phyloP scores from a whole-genome alignment of 1,284 basidiomycete species.

The Apiotrichum laibachii region DNA sequence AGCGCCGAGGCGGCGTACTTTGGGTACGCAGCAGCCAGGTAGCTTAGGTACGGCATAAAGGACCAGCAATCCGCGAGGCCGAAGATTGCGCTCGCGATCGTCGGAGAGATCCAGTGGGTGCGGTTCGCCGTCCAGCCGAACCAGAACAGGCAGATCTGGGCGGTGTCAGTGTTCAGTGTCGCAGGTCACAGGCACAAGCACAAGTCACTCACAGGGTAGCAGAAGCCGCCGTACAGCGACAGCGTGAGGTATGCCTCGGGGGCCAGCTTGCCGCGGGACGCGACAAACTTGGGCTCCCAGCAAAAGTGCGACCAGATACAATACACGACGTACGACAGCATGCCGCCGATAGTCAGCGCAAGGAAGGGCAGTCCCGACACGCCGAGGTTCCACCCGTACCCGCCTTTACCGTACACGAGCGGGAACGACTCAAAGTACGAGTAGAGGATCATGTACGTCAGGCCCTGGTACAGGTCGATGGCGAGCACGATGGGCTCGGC shows the following conservation, averaged over 20 bases:
- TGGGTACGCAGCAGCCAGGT: conserved; percentile 66
- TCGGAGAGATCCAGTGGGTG: conserved; percentile 43
- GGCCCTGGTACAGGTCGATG: conserved; percentile 38
- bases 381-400: conserved; percentile 44
- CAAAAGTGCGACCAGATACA: conserved; percentile 32
- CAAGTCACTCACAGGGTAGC: conserved; percentile 30
- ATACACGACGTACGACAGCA: conserved; percentile 32
- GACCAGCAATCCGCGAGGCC: conserved; percentile 32
- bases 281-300: conserved; percentile 37
- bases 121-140: conserved; percentile 47
- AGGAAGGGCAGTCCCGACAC: conserved; percentile 44
- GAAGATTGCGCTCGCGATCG: conserved; percentile 42
- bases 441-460: conserved; percentile 41
- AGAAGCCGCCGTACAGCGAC: conserved; percentile 41
- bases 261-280: conserved; percentile 14
- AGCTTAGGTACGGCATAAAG: conserved; percentile 48
- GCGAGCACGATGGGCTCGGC: conserved; percentile 44
- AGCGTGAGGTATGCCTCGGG: conserved; percentile 32
- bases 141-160: conserved; percentile 34
- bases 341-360: conserved; percentile 34
- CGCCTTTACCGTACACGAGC: conserved; percentile 16
- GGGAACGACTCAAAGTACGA: conserved; percentile 37
- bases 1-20: conserved; percentile 55
- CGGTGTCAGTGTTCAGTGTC: neutral
- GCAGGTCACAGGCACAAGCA: conserved; percentile 22